Percentiles rank a stretch among this genome's conserved stretches.
These are phyloP conservation scores for Heliosperma pusillum DNA, from an alignment of 148 eudicot species.

Conservation along the genomic window DNA sequence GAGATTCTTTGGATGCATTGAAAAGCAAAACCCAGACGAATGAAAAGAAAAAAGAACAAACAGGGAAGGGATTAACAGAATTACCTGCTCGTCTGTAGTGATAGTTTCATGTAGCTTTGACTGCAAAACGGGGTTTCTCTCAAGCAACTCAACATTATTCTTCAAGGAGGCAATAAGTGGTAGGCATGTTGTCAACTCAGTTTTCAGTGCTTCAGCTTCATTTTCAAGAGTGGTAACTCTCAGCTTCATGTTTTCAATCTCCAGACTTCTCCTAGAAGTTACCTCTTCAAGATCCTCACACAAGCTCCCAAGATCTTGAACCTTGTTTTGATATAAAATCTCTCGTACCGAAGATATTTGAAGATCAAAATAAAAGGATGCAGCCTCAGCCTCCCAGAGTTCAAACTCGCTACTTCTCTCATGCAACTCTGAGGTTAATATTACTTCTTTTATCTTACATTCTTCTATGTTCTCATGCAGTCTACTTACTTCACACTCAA, in stretches of 20 bases:
- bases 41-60: background rate
- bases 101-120: slow-evolving; percentile 33
- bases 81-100: slow-evolving; percentile 43
- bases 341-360: slow-evolving; percentile 71
- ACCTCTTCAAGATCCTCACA: slow-evolving; percentile 65
- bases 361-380: slow-evolving; percentile 87
- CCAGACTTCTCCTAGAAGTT: slow-evolving; percentile 42
- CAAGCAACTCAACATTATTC: slow-evolving; percentile 59
- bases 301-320: slow-evolving; percentile 57
- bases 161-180: slow-evolving; percentile 58
- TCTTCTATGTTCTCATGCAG: slow-evolving; percentile 67
- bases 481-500: slow-evolving; percentile 52
- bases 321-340: slow-evolving; percentile 61
- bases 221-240: slow-evolving; percentile 49
- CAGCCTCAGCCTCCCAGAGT: slow-evolving; percentile 89
- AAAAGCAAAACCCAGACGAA: background rate
- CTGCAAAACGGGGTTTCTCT: slow-evolving; percentile 43
- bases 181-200: slow-evolving; percentile 55
- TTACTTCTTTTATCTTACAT: slow-evolving; percentile 54
- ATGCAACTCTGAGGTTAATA: slow-evolving; percentile 58
- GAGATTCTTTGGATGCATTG: background rate
- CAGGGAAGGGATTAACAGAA: background rate
- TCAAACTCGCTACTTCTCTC: slow-evolving; percentile 72
- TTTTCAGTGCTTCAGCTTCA: slow-evolving; percentile 60
- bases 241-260: slow-evolving; percentile 59